Evolutionary conservation across 768 basidiomycete genomes (phyloP), one percentile per base, ranked within the genome.

Genomic region (Collybiopsis confluens): DNA sequence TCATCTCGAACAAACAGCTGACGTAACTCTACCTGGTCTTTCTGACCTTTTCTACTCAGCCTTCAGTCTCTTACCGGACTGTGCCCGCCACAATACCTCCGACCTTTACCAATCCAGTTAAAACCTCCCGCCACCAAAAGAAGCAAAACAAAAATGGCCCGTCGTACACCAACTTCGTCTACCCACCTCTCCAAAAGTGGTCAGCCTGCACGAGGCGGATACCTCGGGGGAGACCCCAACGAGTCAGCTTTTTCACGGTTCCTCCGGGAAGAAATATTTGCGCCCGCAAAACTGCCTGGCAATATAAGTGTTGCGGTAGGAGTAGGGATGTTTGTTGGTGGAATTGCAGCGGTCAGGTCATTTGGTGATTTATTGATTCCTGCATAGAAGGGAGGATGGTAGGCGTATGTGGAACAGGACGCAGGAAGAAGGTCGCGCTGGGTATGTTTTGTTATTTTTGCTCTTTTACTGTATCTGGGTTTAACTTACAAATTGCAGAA

Each of bases 301-400:
- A 92, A 92, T 65, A 61, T 90, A 63, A 88, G 77, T 63, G 79
- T 91, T 56, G 60, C 83, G 42, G 81, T 83, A 7, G 85, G 85
- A 18, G 70, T 85, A 6, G 73, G 76, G 5, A 69, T 90, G 56
- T 92, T 92, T 61, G 69, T 82, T 23, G 86, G 80, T 26, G 88
- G 88, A 2, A 83, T 92, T 54, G 67, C 83, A 41, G 82, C 74
- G 13, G 82, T 85, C 15, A 82, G 89, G 66, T 80, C 81, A 38
- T 96, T 87, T 79, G 91, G 91, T 10, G 88, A 86, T 38, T 65
- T 88, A 40, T 79, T 92, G 72, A 78, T 92, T 6, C 87, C 87
- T 41, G 81, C 79, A 24, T 88, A 66, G 70, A 54, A 36, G 54
- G 44, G 35, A 27, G 7, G 18, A 16, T 15, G 35, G 13, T 16